These are phyloP conservation scores for Verbena officinalis DNA, from an alignment of 257 asterid genomes.

Conservation along the genomic window DNA sequence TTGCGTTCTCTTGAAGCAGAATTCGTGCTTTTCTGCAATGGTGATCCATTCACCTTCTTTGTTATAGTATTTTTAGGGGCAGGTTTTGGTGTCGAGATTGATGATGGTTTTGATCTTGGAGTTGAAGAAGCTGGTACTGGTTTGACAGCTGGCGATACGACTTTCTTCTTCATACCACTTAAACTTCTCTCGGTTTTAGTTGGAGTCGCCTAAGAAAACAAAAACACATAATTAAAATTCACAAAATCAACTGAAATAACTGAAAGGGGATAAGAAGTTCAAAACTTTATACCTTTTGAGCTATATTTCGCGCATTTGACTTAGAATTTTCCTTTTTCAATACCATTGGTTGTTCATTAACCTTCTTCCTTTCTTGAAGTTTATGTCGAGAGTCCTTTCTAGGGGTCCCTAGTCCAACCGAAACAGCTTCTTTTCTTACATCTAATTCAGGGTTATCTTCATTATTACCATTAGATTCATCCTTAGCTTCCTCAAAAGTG, in stretches of 20 bases:
- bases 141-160: conserved; percentile 47
- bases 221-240: conserved; percentile 21
- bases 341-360: conserved; percentile 29
- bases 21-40: conserved; percentile 41
- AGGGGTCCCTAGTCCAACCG: conserved; percentile 34
- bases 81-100: conserved; percentile 39
- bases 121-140: conserved; percentile 44
- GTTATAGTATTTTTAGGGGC: conserved; percentile 38
- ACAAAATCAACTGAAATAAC: conserved; percentile 21
- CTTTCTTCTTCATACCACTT: conserved; percentile 48
- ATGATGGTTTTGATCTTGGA: conserved; percentile 49
- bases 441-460: conserved; percentile 32
- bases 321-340: conserved; percentile 43
- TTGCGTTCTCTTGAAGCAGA: conserved; percentile 38
- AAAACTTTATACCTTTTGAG: conserved; percentile 56
- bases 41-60: conserved; percentile 48
- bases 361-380: conserved; percentile 37
- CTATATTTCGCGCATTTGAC: conserved; percentile 34
- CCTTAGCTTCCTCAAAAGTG: conserved; percentile 36
- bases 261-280: conserved; percentile 12
- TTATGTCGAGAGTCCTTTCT: conserved; percentile 30
- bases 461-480: conserved; percentile 28
- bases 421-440: conserved; percentile 35
- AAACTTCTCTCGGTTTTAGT: conserved; percentile 44
- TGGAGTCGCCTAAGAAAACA: conserved; percentile 56